A percentile compares a stretch with the other conserved stretches of the same genome.
Evolutionary conservation across 768 basidiomycete genomes (phyloP).

Genomic region (Amylocystis lapponica): DNA sequence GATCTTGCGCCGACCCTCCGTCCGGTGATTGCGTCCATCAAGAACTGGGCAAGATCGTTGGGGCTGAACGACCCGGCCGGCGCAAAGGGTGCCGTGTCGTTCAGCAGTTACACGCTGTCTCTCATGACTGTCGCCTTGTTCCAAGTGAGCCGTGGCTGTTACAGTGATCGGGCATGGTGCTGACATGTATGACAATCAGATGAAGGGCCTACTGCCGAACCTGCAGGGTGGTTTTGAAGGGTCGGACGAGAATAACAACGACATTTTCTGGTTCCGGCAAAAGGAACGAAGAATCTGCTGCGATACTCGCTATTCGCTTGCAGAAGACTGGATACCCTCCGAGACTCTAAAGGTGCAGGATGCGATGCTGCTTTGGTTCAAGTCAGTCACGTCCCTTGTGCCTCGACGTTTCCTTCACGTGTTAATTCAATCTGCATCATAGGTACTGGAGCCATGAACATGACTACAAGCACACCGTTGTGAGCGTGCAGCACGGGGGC

Average conservation of each 20-base stretch:
- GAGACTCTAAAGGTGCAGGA: constrained; percentile 13
- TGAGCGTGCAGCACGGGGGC: constrained; percentile 39
- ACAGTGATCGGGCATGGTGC: neutral
- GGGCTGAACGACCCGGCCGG: constrained; percentile 42
- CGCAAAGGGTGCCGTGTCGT: constrained; percentile 26
- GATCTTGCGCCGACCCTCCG: constrained; percentile 38
- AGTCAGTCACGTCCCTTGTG: constrained; percentile 27
- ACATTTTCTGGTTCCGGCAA: constrained; percentile 29
- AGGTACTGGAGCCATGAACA: constrained; percentile 45
- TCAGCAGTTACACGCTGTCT: constrained; percentile 57
- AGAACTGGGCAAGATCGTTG: constrained; percentile 53
- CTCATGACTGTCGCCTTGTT: constrained; percentile 57
- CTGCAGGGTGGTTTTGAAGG: constrained; percentile 36
- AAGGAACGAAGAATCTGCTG: constrained; percentile 11
- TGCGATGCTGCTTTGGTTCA: constrained; percentile 36
- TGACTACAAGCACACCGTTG: constrained; percentile 24
- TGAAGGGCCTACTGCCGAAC: constrained; percentile 41
- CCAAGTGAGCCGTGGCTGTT: constrained; percentile 36
- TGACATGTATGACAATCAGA: constrained; percentile 25
- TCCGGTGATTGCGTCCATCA: constrained; percentile 42
- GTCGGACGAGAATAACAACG: constrained; percentile 6
- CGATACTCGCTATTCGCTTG: constrained; percentile 14
- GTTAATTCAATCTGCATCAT: neutral
- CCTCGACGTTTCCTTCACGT: constrained; percentile 1
- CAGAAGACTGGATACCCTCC: constrained; percentile 10